phyloP scores from a whole-genome alignment of 2,329 filamentous ascomycete species.

The Sphaerostilbella broomeana region DNA sequence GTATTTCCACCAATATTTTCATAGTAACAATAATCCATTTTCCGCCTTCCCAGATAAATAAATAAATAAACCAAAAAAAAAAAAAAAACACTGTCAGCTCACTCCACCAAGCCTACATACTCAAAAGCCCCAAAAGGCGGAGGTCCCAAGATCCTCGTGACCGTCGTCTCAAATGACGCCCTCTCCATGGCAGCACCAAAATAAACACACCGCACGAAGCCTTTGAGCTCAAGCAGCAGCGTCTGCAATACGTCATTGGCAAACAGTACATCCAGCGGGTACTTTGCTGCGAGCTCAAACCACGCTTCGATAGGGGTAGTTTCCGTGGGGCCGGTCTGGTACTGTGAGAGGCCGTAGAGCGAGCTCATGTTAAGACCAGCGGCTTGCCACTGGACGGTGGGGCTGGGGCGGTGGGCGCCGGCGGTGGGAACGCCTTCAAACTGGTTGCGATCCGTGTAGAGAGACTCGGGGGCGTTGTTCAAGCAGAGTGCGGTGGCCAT shows the following conservation, averaged over 20 bases:
- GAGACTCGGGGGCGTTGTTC: slow-evolving; percentile 30
- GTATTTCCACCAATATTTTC: too few species aligned
- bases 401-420: slow-evolving; percentile 21
- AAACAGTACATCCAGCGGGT: slow-evolving; percentile 34
- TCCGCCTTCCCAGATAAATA: too few species aligned
- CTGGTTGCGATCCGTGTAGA: slow-evolving; percentile 24
- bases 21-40: too few species aligned
- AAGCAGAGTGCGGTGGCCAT: slow-evolving; percentile 40
- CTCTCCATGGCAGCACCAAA: slow-evolving; percentile 44
- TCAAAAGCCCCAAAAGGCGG: too few species aligned
- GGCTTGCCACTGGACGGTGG: slow-evolving; percentile 31
- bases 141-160: slow-evolving; percentile 33
- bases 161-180: slow-evolving; percentile 40
- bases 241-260: slow-evolving; percentile 27
- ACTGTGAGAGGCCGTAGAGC: slow-evolving; percentile 39
- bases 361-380: slow-evolving; percentile 35
- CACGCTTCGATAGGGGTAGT: slow-evolving; percentile 48
- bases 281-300: slow-evolving; percentile 44
- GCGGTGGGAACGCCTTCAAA: slow-evolving; percentile 6
- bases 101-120: too few species aligned
- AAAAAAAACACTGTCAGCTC: too few species aligned
- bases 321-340: slow-evolving; percentile 36
- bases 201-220: slow-evolving; percentile 39
- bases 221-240: slow-evolving; percentile 36
- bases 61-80: too few species aligned